Evolutionary conservation across 208 protist genomes (phyloP).

Genomic region (Leishmania major): DNA sequence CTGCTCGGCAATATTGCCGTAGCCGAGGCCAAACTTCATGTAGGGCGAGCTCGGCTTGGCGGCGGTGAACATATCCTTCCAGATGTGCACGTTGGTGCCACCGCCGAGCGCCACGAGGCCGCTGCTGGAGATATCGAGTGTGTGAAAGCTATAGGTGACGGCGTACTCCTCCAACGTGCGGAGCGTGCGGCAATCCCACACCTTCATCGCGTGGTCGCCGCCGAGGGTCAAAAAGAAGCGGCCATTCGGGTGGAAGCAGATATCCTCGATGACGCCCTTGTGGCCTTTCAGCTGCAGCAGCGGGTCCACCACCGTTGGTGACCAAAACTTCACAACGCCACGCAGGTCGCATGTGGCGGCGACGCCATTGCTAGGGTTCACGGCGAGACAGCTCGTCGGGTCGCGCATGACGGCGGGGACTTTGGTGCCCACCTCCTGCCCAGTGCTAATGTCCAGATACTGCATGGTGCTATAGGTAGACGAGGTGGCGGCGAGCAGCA

Average conservation of each 20-base stretch:
- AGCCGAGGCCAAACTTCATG: slow-evolving; percentile 89
- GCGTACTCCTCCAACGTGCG: slow-evolving; percentile 89
- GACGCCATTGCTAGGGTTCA: slow-evolving; percentile 96
- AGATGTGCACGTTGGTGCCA: slow-evolving; percentile 86
- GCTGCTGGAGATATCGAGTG: slow-evolving; percentile 81
- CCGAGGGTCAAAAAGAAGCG: slow-evolving; percentile 96
- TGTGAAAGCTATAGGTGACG: slow-evolving; percentile 80
- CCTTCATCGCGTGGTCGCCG: slow-evolving; percentile 95
- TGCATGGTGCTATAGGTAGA: slow-evolving; percentile 88
- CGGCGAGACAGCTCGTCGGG: slow-evolving; percentile 81
- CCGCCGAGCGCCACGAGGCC: slow-evolving; percentile 89
- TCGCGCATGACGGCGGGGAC: slow-evolving; percentile 76
- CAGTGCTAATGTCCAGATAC: slow-evolving; percentile 96
- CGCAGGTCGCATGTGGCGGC: slow-evolving; percentile 91
- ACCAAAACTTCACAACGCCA: slow-evolving; percentile 97
- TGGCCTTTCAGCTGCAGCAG: slow-evolving; percentile 97
- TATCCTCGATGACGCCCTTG: slow-evolving; percentile 82
- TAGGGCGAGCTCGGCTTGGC: slow-evolving; percentile 79
- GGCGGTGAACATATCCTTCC: slow-evolving; percentile 82
- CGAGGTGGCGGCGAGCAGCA: slow-evolving; percentile 94
- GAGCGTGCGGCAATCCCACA: slow-evolving; percentile 98
- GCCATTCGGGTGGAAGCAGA: slow-evolving; percentile 87
- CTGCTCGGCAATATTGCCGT: slow-evolving; percentile 80
- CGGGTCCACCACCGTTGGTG: slow-evolving; percentile 94
- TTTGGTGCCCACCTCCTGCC: slow-evolving; percentile 86